Conservation (phyloP, 139 green algal species). For the Closterium sp. region DNA sequence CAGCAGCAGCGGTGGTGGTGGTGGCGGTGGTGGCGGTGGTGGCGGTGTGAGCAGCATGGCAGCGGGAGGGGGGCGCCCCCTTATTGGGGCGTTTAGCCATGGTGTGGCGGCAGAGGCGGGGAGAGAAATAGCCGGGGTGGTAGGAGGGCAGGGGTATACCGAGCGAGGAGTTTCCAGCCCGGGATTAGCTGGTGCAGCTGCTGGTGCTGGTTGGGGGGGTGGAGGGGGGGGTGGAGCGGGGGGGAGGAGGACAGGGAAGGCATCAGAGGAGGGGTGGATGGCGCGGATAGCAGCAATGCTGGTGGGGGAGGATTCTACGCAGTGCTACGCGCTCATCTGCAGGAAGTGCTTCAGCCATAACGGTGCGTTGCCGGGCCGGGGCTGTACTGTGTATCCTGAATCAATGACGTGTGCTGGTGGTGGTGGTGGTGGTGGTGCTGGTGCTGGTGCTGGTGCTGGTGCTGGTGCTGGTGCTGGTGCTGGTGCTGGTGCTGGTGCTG, state of each 20-base stretch:
- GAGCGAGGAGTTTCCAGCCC: neutral
- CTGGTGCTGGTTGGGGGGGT: neutral
- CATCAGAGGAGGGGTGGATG: slow-evolving; percentile 20
- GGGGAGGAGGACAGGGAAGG: neutral
- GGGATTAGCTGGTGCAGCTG: neutral
- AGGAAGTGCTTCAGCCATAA: slow-evolving; percentile 36
- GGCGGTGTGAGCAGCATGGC: neutral
- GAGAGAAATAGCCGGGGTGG: neutral
- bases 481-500: too few species aligned
- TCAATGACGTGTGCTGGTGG: too few species aligned
- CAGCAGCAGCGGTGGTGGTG: neutral
- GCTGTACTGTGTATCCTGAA: too few species aligned
- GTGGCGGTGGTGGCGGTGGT: neutral
- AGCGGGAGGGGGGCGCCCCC: neutral
- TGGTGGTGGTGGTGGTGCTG: too few species aligned
- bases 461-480: too few species aligned
- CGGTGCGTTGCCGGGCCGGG: slow-evolving; percentile 13
- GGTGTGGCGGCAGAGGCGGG: neutral
- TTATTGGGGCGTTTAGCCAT: neutral
- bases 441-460: too few species aligned
- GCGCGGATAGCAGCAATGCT: slow-evolving; percentile 39
- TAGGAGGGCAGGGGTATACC: neutral
- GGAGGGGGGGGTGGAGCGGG: neutral
- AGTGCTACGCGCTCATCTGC: slow-evolving; percentile 51
- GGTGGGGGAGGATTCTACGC: slow-evolving; percentile 44